Evolutionary conservation across 2,329 filamentous ascomycete genomes (phyloP).

Genomic region (Teratosphaeria nubilosa): DNA sequence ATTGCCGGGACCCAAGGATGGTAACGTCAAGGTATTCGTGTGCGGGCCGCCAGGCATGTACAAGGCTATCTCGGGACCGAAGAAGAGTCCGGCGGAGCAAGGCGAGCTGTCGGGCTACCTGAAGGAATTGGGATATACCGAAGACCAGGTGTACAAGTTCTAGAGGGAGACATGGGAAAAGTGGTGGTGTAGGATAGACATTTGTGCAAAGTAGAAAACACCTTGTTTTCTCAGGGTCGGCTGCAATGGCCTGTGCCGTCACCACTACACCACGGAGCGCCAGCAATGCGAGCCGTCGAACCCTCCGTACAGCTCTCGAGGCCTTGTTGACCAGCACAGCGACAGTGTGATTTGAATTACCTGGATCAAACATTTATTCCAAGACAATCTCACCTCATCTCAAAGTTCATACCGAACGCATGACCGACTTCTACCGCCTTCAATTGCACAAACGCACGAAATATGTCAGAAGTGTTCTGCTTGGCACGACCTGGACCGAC

Average conservation of each 20-base stretch:
- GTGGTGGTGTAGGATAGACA: not conserved
- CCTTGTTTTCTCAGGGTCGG: not conserved
- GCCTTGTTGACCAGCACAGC: too few species aligned
- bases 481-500: not conserved
- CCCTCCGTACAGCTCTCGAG: not conserved
- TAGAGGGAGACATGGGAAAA: constrained; percentile 34
- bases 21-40: constrained; percentile 93
- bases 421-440: too few species aligned
- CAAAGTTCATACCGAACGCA: too few species aligned
- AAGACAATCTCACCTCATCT: too few species aligned
- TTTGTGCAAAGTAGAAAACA: not conserved
- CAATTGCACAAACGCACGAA: too few species aligned
- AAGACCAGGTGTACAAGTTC: constrained; percentile 96
- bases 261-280: not conserved
- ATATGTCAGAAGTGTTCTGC: not conserved
- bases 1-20: constrained; percentile 79
- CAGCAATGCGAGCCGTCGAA: not conserved
- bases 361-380: too few species aligned
- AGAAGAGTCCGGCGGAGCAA: constrained; percentile 89
- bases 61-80: constrained; percentile 80
- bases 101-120: constrained; percentile 76
- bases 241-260: not conserved
- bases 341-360: too few species aligned
- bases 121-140: constrained; percentile 70
- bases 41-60: constrained; percentile 89